Evolutionary conservation across 1,139 yeast species (phyloP), one percentile per base, ranked within the genome.

Genomic region (Geotrichum aggregatum): DNA sequence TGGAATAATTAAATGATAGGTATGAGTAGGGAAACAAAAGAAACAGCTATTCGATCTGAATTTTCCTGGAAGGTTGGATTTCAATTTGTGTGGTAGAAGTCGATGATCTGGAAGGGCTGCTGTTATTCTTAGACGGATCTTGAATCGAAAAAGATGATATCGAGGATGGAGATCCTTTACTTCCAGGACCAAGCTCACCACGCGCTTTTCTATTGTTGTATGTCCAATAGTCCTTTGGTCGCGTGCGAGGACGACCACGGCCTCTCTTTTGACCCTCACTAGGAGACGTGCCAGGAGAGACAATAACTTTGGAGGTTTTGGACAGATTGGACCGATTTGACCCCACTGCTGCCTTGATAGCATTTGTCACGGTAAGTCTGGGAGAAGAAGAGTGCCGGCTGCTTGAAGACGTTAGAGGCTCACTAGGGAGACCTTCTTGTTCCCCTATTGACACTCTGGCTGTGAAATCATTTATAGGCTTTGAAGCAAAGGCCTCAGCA

Each of bases 241-340:
- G 44, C 8, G 44, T 47, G 14, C 51, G 44, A 11, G 51, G 51
- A 8, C 51, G 40, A 22, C 51, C 51, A 14, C 51, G 39, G 13
- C 46, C 46, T 18, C 51, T 22, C 36, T 47, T 47, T 14, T 26
- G 35, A 14, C n/a, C 18, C n/a, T 28, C 34, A 6, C 44, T 24
- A 22, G 43, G 16, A n/a, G 39, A 34, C n/a, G 47, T 21, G 3
- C 47, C 41, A 14, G 47, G 21, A 6, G 40, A 34, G 10, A 7
- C 30, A 11, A 13, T n/a, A 22, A 34, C 16, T 26, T 40, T 40
- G 11, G 45, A 22, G 8, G 30, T 28, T n/a, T 21, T 42, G 5
- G 39, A 28, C 3, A 40, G 22, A 11, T 33, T 26, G 16, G 41
- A 21, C 3, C 46, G 31, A 19, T 22, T 34, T 14, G 46, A 35